phyloP scores from a whole-genome alignment of 2,329 filamentous ascomycete genomes.

The Colletotrichum navitas region DNA sequence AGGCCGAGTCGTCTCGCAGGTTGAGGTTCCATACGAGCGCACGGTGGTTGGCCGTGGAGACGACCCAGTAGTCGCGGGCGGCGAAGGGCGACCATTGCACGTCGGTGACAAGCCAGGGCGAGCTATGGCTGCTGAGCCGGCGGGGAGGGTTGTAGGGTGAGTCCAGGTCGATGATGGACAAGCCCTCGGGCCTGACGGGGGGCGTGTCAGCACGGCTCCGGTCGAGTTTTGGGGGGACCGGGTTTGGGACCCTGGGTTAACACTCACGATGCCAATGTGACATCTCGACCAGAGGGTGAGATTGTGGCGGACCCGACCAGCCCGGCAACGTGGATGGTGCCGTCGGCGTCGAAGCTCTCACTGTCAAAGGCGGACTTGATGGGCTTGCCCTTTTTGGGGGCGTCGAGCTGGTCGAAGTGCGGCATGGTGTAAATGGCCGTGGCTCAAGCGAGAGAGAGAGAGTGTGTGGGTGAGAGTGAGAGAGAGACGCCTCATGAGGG shows the following conservation, averaged over 20 bases:
- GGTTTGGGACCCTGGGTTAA: conserved; percentile 43
- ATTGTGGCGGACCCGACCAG: conserved; percentile 91
- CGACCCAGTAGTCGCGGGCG: conserved; percentile 90
- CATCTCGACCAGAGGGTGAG: conserved; percentile 89
- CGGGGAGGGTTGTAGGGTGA: conserved; percentile 89
- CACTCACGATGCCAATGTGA: conserved; percentile 84
- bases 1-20: conserved; percentile 77
- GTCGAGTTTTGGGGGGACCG: background rate
- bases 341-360: conserved; percentile 87
- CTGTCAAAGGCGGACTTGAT: conserved; percentile 83
- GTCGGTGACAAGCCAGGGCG: conserved; percentile 95
- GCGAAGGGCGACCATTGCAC: conserved; percentile 98
- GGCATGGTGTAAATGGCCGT: conserved; percentile 57
- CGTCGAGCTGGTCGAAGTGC: conserved; percentile 61
- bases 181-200: conserved; percentile 75
- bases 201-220: conserved; percentile 10
- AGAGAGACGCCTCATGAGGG: conserved; percentile 41
- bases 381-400: conserved; percentile 67
- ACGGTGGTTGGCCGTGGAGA: conserved; percentile 93
- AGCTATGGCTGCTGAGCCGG: conserved; percentile 82
- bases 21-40: conserved; percentile 95
- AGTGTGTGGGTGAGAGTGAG: conserved; percentile 2
- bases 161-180: conserved; percentile 93
- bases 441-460: conserved; percentile 27
- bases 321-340: conserved; percentile 85